Evolutionary conservation across 805 yeast species (phyloP).

Genomic region (Cyberlindnera subsufficiens): DNA sequence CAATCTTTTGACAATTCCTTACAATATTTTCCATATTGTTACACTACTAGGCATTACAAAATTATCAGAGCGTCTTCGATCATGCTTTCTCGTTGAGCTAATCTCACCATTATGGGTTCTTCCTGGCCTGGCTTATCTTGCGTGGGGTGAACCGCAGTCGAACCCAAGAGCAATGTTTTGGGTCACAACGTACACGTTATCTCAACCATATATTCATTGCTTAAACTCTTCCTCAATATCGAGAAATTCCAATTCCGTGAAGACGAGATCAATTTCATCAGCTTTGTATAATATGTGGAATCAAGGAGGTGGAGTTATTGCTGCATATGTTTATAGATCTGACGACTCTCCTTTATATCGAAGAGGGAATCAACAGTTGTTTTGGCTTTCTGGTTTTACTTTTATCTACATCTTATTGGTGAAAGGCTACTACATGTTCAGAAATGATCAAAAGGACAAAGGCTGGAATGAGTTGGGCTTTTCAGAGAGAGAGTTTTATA

Average conservation of each 20-base stretch:
- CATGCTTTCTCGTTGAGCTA: constrained; percentile 25
- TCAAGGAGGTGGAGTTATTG: constrained; percentile 51
- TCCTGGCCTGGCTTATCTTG: constrained; percentile 27
- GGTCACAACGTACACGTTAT: not conserved
- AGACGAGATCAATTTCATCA: constrained; percentile 55
- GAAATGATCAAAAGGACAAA: constrained; percentile 37
- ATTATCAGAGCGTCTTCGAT: constrained; percentile 27
- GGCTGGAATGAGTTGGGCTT: constrained; percentile 45
- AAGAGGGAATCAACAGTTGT: constrained; percentile 40
- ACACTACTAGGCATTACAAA: constrained; percentile 31
- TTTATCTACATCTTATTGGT: constrained; percentile 14
- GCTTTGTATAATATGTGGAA: constrained; percentile 60
- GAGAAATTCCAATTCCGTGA: constrained; percentile 53
- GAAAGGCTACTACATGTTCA: constrained; percentile 9
- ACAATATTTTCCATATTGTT: constrained; percentile 33
- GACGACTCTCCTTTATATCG: constrained; percentile 56
- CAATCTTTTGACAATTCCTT: constrained; percentile 48
- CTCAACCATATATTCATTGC: constrained; percentile 27
- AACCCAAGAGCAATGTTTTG: constrained; percentile 8
- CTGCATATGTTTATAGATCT: constrained; percentile 49
- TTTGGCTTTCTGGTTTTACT: constrained; percentile 3
- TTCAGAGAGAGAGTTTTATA: constrained; percentile 46
- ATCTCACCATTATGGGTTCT: constrained; percentile 22
- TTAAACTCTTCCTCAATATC: constrained; percentile 38
- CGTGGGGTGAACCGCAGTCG: constrained; percentile 30